These are phyloP conservation scores for Acanthamoeba castellanii DNA, from an alignment of 208 protist genomes.

Conservation along the genomic window DNA sequence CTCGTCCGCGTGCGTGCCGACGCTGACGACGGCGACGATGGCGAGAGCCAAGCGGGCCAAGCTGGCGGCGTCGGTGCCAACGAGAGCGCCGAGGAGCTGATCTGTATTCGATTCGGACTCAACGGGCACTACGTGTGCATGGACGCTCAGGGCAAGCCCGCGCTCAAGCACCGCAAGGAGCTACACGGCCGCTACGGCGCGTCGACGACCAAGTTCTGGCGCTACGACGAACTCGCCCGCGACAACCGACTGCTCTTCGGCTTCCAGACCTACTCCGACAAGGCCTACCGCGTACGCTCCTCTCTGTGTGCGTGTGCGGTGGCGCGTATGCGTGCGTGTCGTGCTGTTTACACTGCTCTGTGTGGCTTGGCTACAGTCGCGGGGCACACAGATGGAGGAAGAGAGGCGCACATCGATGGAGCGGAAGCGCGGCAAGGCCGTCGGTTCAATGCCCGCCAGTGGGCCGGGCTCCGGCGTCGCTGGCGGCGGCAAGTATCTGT, in stretches of 20 bases:
- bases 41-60: not conserved
- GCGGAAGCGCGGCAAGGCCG: not conserved
- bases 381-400: not conserved
- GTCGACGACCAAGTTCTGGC: slow-evolving; percentile 3
- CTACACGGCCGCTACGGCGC: not conserved
- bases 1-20: not conserved
- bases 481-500: not conserved
- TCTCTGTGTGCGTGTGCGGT: not conserved
- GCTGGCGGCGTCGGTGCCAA: not conserved
- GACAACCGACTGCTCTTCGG: not conserved
- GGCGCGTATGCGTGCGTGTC: no score
- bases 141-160: slow-evolving; percentile 3
- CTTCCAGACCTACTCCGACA: not conserved
- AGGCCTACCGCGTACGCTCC: not conserved
- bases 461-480: not conserved
- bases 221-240: not conserved
- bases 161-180: slow-evolving; percentile 4
- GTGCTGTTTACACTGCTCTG: no score
- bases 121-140: slow-evolving; percentile 52
- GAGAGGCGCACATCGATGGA: not conserved
- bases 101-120: slow-evolving; percentile 27
- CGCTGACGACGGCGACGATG: not conserved
- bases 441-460: not conserved
- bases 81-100: not conserved
- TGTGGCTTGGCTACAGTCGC: not conserved